Base-by-base conservation (phyloP, 2,329 filamentous ascomycete species). In the Truncatella angustata region DNA sequence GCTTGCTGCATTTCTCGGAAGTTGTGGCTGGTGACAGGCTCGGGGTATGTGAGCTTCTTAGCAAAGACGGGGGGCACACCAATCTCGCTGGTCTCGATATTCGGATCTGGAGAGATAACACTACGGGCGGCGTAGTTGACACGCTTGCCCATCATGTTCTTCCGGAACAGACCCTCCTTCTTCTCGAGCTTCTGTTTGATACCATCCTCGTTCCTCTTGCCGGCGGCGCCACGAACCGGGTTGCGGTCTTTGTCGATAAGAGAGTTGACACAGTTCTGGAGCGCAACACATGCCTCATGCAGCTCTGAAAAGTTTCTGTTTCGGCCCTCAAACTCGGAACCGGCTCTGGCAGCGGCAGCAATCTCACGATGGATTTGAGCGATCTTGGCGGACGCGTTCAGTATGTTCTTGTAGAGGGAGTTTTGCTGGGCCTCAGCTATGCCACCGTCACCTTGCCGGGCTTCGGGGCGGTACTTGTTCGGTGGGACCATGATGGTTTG, bases 131-230 rank as follows among this genome's bases (percentile, higher is more conserved):
- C 94, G 68, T 94, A 97, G 70, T 99, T 97, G 73, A 99, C 94
- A 77, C 94, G 91, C 78, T 99, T 99, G 55, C 94, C 94, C 94
- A 99, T 99, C 94, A 99, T 97, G 72, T 99, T 97, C 77, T 96
- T 97, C 63, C 94, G 82, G 78, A 99, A 99, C 26, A 99, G 79
- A 58, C 94, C 94, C 66, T 99, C 95, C 73, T 99, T 99, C 79
- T 99, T 99, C 73, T 99, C 94, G 24, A 99, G 80, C 66, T 92
- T 88, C 67, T 99, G 94, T 73, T 99, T 99, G 73, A 99, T 96
- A 61, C 95, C 94, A 57, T 96, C 92, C 56, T 95, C 90, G 49
- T 90, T 88, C 51, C 86, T 81, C 63, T 87, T 86, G 12, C 86
- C 90, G 24, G 91, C 90, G 16, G 84, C 79, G 48, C 91, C 91